Percentiles rank a stretch among this genome's conserved stretches.
Conservation (phyloP, 352 stramenopile species). For the Phytophthora multivora region DNA sequence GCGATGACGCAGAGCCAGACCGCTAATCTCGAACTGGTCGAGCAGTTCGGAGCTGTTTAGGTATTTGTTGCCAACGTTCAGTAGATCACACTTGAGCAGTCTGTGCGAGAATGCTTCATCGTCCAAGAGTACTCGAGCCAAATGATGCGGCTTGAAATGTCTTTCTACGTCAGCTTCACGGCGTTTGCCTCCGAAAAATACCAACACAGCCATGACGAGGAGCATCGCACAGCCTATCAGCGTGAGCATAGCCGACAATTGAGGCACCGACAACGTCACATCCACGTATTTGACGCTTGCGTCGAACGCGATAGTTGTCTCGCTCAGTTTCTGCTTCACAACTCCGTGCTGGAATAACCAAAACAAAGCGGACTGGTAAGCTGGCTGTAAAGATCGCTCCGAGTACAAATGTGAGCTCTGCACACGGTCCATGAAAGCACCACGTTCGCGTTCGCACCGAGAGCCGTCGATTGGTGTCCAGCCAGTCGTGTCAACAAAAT, state of each 20-base stretch:
- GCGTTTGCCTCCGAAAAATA: slow-evolving; percentile 49
- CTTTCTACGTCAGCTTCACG: slow-evolving; percentile 49
- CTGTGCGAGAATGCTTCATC: slow-evolving; percentile 42
- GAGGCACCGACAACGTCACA: slow-evolving; percentile 40
- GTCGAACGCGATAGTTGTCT: slow-evolving; percentile 35
- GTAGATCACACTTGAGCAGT: slow-evolving; percentile 53
- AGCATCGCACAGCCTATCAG: slow-evolving; percentile 44
- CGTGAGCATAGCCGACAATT: slow-evolving; percentile 43
- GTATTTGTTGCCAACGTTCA: slow-evolving; percentile 53
- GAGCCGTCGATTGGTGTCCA: slow-evolving; percentile 41
- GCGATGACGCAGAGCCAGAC: slow-evolving; percentile 49
- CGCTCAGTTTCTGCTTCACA: slow-evolving; percentile 30
- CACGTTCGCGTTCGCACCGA: slow-evolving; percentile 53
- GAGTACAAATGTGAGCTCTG: slow-evolving; percentile 54
- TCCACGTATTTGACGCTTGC: slow-evolving; percentile 35
- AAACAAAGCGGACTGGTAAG: slow-evolving; percentile 53
- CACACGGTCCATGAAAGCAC: slow-evolving; percentile 45
- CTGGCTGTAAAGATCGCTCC: slow-evolving; percentile 50
- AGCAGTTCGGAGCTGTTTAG: slow-evolving; percentile 60
- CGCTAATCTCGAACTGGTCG: slow-evolving; percentile 62
- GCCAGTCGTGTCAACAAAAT: slow-evolving; percentile 37
- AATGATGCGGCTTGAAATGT: slow-evolving; percentile 51
- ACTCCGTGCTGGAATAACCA: slow-evolving; percentile 58
- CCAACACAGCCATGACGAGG: slow-evolving; percentile 37
- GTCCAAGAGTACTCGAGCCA: slow-evolving; percentile 49